Evolutionary conservation across 495 filamentous ascomycete species (phyloP).

Genomic region (Acidiella bohemica): DNA sequence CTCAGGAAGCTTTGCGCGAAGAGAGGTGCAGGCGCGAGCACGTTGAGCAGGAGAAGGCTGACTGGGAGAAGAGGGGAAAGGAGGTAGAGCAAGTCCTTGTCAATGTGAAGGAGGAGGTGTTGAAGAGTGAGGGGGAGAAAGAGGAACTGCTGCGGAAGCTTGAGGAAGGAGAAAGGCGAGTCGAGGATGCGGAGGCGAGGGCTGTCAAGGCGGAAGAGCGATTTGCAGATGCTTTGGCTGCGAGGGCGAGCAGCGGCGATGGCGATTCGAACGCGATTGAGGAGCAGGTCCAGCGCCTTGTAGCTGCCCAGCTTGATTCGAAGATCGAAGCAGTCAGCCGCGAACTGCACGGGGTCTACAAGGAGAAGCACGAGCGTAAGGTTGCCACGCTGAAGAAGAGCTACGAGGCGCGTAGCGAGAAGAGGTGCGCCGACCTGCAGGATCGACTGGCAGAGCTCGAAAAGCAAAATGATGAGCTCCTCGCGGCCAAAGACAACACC

Average conservation of each 20-base stretch:
- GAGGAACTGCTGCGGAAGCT: conserved; percentile 42
- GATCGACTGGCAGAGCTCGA: conserved; percentile 48
- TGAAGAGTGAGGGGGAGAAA: conserved; percentile 57
- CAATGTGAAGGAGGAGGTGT: conserved; percentile 67
- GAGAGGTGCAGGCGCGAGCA: conserved; percentile 53
- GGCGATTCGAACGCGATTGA: conserved; percentile 9
- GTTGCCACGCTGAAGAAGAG: conserved; percentile 88
- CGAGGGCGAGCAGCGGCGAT: conserved; percentile 16
- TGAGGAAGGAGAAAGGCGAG: conserved; percentile 60
- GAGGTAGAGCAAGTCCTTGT: conserved; percentile 75
- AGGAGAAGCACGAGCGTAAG: conserved; percentile 90
- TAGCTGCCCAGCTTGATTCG: conserved; percentile 40
- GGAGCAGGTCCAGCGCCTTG: conserved; percentile 18
- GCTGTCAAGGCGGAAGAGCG: conserved; percentile 27
- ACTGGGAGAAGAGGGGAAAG: conserved; percentile 67
- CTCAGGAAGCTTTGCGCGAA: conserved; percentile 64
- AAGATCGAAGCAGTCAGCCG: conserved; percentile 84
- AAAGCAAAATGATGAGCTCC: conserved; percentile 62
- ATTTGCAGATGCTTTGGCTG: conserved; percentile 17
- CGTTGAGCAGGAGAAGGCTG: conserved; percentile 60
- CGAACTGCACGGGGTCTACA: conserved; percentile 87
- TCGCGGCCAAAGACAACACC: conserved; percentile 47
- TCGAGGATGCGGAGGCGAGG: conserved; percentile 34
- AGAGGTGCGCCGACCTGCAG: conserved; percentile 65
- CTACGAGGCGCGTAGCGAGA: conserved; percentile 81